Evolutionary conservation across 768 basidiomycete species (phyloP).

Genomic region (Termitomyces titanicus): DNA sequence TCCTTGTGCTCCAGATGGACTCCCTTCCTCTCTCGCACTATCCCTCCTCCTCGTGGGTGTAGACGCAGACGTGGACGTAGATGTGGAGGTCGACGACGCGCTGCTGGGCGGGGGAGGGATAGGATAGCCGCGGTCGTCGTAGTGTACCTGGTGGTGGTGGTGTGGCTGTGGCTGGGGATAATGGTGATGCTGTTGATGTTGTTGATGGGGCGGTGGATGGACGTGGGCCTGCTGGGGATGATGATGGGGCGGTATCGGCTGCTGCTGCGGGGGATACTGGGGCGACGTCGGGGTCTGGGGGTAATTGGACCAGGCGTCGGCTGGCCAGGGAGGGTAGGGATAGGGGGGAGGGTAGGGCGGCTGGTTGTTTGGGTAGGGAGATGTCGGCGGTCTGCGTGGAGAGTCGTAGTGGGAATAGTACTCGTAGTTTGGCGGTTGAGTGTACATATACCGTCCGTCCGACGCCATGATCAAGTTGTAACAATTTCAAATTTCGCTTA

Average conservation of each 20-base stretch:
- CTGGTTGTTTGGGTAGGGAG: too few relatives aligned
- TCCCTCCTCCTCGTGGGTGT: not conserved
- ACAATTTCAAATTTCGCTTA: too few relatives aligned
- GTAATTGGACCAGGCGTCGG: not conserved
- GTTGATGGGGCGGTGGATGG: constrained; percentile 1
- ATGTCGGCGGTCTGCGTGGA: too few relatives aligned
- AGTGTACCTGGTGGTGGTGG: not conserved
- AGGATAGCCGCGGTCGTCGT: not conserved
- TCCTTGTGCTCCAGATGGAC: not conserved
- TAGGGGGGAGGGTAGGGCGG: too few relatives aligned
- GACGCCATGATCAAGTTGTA: constrained; percentile 32
- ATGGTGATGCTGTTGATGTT: not conserved
- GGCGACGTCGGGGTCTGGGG: constrained; percentile 6
- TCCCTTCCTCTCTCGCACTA: not conserved
- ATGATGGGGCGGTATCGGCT: constrained; percentile 6
- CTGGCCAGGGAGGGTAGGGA: too few relatives aligned
- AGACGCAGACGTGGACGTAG: not conserved
- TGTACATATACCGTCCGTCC: constrained; percentile 54
- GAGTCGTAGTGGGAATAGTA: constrained; percentile 31
- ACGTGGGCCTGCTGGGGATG: constrained; percentile 7
- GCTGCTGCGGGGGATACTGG: constrained; percentile 13
- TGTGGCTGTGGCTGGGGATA: not conserved
- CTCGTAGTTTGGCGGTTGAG: constrained; percentile 45
- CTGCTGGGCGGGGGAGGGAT: not conserved
- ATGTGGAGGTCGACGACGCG: not conserved